Evolutionary conservation across 805 yeast genomes (phyloP).

Genomic region (Spathaspora gorwiae): DNA sequence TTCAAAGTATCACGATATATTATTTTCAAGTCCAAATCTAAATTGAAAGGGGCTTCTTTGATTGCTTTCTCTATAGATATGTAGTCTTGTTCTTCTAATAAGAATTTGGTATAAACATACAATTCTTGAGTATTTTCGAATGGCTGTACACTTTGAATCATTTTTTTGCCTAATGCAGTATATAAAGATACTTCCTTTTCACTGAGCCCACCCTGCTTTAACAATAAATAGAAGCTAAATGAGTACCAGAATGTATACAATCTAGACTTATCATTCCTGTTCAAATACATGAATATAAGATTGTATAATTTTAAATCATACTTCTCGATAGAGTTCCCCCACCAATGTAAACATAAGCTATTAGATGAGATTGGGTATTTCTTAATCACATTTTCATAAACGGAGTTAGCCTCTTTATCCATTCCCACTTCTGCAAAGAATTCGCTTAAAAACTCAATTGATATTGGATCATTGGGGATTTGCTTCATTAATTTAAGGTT

Average conservation of each 20-base stretch:
- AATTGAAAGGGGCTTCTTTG: constrained; percentile 13
- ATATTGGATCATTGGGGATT: constrained; percentile 51
- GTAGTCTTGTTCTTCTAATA: constrained; percentile 30
- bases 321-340: constrained; percentile 44
- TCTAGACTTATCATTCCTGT: constrained; percentile 25
- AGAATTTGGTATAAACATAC: constrained; percentile 52
- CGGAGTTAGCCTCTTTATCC: constrained; percentile 37
- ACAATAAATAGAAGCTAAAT: constrained; percentile 44
- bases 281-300: constrained; percentile 42
- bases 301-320: constrained; percentile 51
- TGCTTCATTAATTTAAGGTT: constrained; percentile 23
- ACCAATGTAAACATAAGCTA: constrained; percentile 52
- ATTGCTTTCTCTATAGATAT: constrained; percentile 21
- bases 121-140: constrained; percentile 58
- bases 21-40: constrained; percentile 62
- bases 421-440: constrained; percentile 39
- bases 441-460: constrained; percentile 45
- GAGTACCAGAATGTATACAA: constrained; percentile 50
- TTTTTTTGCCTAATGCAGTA: constrained; percentile 56
- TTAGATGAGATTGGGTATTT: constrained; percentile 45
- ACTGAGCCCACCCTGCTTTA: constrained; percentile 15
- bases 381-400: constrained; percentile 55
- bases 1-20: constrained; percentile 47
- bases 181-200: constrained; percentile 48
- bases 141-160: constrained; percentile 52